phyloP scores from a whole-genome alignment of 2,329 filamentous ascomycete genomes.

The Aschersonia sp. region DNA sequence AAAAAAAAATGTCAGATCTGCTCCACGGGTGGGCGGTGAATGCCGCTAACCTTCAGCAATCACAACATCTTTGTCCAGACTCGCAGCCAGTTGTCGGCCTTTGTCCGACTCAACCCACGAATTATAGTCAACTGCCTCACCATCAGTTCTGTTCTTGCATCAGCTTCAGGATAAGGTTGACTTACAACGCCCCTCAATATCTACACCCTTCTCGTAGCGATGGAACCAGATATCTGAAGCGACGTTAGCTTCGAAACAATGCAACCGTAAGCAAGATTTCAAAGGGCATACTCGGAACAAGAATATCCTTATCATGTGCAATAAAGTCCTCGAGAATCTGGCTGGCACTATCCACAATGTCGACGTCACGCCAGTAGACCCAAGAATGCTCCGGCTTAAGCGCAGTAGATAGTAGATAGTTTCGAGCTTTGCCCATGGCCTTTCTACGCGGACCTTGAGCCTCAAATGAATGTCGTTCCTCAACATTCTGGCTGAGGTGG shows the following conservation, averaged over 20 bases:
- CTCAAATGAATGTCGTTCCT: constrained; percentile 71
- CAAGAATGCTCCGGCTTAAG: constrained; percentile 90
- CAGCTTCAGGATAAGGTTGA: constrained; percentile 6
- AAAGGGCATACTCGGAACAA: constrained; percentile 75
- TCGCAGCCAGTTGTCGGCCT: constrained; percentile 57
- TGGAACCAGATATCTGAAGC: constrained; percentile 88
- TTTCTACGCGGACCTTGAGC: constrained; percentile 85
- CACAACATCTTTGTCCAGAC: constrained; percentile 64
- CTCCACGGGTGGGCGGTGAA: background rate
- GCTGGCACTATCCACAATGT: constrained; percentile 80
- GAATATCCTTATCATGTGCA: constrained; percentile 79
- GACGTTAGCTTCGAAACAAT: background rate
- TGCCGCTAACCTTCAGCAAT: constrained; percentile 63
- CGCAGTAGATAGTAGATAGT: constrained; percentile 74
- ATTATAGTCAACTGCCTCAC: constrained; percentile 75
- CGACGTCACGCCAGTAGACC: constrained; percentile 98
- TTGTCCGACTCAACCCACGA: constrained; percentile 94
- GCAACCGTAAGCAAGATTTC: background rate
- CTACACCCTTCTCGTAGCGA: constrained; percentile 61
- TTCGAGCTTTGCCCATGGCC: constrained; percentile 77
- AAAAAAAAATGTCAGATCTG: constrained; percentile 7
- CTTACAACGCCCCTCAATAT: constrained; percentile 92
- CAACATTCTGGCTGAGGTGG: constrained; percentile 59
- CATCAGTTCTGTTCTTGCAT: background rate
- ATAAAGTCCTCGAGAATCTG: constrained; percentile 91